Base-by-base conservation (phyloP, 73 alveolate species). In the Effrenium voratum region DNA sequence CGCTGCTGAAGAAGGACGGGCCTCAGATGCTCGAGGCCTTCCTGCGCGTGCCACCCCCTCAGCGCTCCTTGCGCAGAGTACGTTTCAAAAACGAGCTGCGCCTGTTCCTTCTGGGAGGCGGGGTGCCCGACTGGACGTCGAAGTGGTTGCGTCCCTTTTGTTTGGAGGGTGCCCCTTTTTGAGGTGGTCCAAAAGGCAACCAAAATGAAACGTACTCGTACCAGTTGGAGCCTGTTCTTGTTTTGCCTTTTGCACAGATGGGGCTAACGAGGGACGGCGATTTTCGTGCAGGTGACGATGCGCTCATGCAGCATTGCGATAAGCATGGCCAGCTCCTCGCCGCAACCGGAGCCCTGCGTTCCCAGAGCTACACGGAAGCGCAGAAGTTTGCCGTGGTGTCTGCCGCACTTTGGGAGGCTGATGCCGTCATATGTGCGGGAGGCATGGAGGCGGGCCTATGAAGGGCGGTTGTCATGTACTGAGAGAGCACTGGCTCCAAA, bases 361-460 rank as follows among this genome's bases (percentile, higher is more conserved):
- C 75, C 49, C 32, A 50, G 26, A 26, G 22, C 16, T 47, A 22
- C n/a, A 47, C 97, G 16, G 97, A 66, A 38, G 55, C 55, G 15
- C 97, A 90, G 73, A 36, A 32, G 24, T 90, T 90, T 44, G 87
- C 97, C 34, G 52, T 76, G 34, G 87, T 90, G 13, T 72, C 97
- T 40, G 97, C 97, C 43, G 43, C 88, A 52, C 87, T 90, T 10
- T 90, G 97, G 97, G 97, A 90, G 41, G 97, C 88, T 34, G 76
- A 90, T 32, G 97, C 76, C 10, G 57, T 55, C 44, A 57, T 90
- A 44, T 44, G 82, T 32, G 34, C 40, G 2, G 97, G 88, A 19
- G 97, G 92, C 13, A 24, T 52, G 5, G 97, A 70, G n/a, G n/a
- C n/a, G n/a, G n/a, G n/a, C n/a, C n/a, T n/a, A n/a, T n/a, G n/a